phyloP scores from a whole-genome alignment of 306 rosid species.

The Acacia acuminata region DNA sequence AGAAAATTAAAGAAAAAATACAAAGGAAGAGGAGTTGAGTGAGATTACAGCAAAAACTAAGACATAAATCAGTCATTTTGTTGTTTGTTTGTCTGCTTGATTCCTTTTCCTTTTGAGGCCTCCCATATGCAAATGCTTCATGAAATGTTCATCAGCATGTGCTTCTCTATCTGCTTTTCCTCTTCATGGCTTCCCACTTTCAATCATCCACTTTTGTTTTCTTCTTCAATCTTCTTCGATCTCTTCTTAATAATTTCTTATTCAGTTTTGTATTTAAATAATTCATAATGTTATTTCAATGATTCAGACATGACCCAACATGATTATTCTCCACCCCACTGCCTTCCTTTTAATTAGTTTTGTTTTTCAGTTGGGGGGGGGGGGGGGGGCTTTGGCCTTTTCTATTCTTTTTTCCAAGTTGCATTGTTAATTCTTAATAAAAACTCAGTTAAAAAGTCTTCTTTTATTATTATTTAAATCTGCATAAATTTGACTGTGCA shows the following conservation, averaged over 20 bases:
- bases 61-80: conserved; percentile 29
- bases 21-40: conserved; percentile 15
- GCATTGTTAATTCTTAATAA: neutral
- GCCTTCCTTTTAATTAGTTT: neutral
- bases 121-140: conserved; percentile 26
- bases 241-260: conserved; percentile 18
- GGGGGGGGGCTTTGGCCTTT: neutral
- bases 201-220: conserved; percentile 35
- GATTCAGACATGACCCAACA: conserved; percentile 10
- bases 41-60: conserved; percentile 37
- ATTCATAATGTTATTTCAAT: conserved; percentile 16
- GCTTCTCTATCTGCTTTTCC: conserved; percentile 33
- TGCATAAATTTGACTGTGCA: neutral
- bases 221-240: conserved; percentile 24
- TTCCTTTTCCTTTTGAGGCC: conserved; percentile 30
- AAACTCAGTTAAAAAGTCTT: neutral
- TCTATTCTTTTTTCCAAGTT: neutral
- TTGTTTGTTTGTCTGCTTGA: conserved; percentile 40
- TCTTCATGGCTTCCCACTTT: conserved; percentile 32
- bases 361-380: neutral
- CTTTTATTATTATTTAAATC: neutral
- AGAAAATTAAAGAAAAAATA: neutral
- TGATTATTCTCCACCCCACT: conserved; percentile 21
- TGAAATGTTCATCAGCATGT: conserved; percentile 37
- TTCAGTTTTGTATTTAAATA: neutral